Evolutionary conservation across 192 early-diverging fungal genomes (phyloP).

Genomic region (Phlyctochytrium bullatum): DNA sequence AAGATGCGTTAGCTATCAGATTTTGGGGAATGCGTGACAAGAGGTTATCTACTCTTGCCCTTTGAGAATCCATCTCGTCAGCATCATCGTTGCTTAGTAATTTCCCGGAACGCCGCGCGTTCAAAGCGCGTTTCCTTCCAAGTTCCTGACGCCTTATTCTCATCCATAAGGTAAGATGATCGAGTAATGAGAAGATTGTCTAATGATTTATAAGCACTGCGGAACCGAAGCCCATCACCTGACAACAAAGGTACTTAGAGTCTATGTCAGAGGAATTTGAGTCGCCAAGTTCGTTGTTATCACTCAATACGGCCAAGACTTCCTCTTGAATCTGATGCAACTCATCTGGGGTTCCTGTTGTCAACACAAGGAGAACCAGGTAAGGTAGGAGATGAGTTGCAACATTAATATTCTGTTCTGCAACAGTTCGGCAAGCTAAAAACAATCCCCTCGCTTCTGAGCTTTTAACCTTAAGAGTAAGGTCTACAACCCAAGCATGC

Average conservation of each 20-base stretch:
- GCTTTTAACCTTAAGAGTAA: conserved; percentile 37
- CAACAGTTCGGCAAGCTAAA: conserved; percentile 33
- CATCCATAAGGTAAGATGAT: conserved; percentile 53
- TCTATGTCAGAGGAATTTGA: too few species aligned
- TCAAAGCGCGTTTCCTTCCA: conserved; percentile 22
- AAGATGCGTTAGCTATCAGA: conserved; percentile 62
- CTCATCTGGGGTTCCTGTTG: conserved; percentile 23
- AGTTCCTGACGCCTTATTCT: conserved; percentile 23
- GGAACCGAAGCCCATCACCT: conserved; percentile 30
- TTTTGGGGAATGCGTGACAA: conserved; percentile 59
- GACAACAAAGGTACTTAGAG: conserved; percentile 35
- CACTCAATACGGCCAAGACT: conserved; percentile 41
- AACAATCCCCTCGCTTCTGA: conserved; percentile 35
- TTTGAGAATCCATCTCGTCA: conserved; percentile 29
- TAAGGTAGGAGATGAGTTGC: conserved; percentile 52
- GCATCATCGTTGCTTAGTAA: conserved; percentile 24
- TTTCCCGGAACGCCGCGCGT: conserved; percentile 18
- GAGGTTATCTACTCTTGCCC: conserved; percentile 42
- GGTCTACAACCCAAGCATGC: conserved; percentile 39
- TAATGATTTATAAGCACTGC: not conserved
- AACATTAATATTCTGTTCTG: conserved; percentile 40
- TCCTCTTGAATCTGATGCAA: conserved; percentile 37
- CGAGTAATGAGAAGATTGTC: conserved; percentile 48
- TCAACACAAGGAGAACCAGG: conserved; percentile 47
- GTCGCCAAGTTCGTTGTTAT: conserved; percentile 6